phyloP scores from a whole-genome alignment of 2,329 filamentous ascomycete genomes.

The Sclerotinia spermophila region DNA sequence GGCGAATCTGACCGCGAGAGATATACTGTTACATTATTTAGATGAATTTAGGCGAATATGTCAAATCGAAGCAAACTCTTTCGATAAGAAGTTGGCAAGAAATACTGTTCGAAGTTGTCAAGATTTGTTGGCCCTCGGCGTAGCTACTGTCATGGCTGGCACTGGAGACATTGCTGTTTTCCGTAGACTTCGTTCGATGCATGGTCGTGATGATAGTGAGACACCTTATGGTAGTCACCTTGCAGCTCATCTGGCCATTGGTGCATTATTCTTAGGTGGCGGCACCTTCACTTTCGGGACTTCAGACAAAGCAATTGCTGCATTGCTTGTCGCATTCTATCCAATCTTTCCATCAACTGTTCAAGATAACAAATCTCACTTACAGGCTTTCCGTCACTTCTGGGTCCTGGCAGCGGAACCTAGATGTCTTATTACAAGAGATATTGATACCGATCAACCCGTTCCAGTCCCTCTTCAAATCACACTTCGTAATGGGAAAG shows the following conservation, averaged over 20 bases:
- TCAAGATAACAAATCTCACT: slow-evolving; percentile 88
- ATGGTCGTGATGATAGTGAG: slow-evolving; percentile 78
- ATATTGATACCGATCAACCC: slow-evolving; percentile 78
- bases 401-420: slow-evolving; percentile 93
- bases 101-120: slow-evolving; percentile 88
- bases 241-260: slow-evolving; percentile 87
- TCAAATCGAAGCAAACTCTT: slow-evolving; percentile 52
- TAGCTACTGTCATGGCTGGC: slow-evolving; percentile 89
- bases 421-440: slow-evolving; percentile 81
- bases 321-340: slow-evolving; percentile 87
- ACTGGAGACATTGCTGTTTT: slow-evolving; percentile 86
- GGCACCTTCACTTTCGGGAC: slow-evolving; percentile 91
- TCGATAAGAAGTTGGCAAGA: slow-evolving; percentile 80
- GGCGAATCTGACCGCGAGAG: slow-evolving; percentile 65
- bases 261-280: slow-evolving; percentile 84
- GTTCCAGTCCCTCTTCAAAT: slow-evolving; percentile 70
- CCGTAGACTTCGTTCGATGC: slow-evolving; percentile 78
- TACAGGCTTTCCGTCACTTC: slow-evolving; percentile 95
- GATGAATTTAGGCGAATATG: slow-evolving; percentile 82
- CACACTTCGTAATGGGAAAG: slow-evolving; percentile 31
- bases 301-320: slow-evolving; percentile 79
- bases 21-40: slow-evolving; percentile 78
- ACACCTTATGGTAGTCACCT: slow-evolving; percentile 92
- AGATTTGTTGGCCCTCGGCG: slow-evolving; percentile 77
- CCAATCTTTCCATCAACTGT: slow-evolving; percentile 86